Conservation (phyloP, 495 filamentous ascomycete genomes). For the Neurospora discreta region DNA sequence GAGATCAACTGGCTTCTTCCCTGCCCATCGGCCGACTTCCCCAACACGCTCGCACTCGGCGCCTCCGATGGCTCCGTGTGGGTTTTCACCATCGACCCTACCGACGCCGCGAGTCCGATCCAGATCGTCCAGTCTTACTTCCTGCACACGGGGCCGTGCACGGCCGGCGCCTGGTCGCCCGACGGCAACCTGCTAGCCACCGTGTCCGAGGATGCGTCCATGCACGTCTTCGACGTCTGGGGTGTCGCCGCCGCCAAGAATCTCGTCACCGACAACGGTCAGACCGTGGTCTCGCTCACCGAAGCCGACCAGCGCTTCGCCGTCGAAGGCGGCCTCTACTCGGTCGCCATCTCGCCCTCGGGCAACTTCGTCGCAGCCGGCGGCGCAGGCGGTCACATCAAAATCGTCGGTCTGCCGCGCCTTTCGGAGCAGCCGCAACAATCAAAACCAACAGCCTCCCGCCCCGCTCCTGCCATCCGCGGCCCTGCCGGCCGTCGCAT, state of each 20-base stretch:
- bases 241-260: conserved; percentile 69
- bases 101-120: conserved; percentile 44
- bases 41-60: conserved; percentile 81
- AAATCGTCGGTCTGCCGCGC: conserved; percentile 73
- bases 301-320: conserved; percentile 76
- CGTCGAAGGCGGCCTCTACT: conserved; percentile 84
- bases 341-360: conserved; percentile 66
- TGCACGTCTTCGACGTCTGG: conserved; percentile 91
- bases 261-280: conserved; percentile 53
- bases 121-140: conserved; percentile 84
- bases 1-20: conserved; percentile 86
- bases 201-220: conserved; percentile 75
- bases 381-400: conserved; percentile 74
- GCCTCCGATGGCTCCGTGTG: conserved; percentile 90
- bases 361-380: conserved; percentile 74
- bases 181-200: conserved; percentile 85
- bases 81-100: conserved; percentile 75
- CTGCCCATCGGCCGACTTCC: conserved; percentile 56
- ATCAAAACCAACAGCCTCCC: conserved; percentile 15
- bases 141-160: conserved; percentile 75
- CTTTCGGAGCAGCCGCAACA: conserved; percentile 39
- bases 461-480: conserved; percentile 1
- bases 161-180: conserved; percentile 82
- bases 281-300: conserved; percentile 74
- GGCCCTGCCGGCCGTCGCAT: conserved; percentile 8